These are phyloP conservation scores for Lactifluus echinatus DNA, from an alignment of 768 basidiomycete genomes.

Conservation along the genomic window DNA sequence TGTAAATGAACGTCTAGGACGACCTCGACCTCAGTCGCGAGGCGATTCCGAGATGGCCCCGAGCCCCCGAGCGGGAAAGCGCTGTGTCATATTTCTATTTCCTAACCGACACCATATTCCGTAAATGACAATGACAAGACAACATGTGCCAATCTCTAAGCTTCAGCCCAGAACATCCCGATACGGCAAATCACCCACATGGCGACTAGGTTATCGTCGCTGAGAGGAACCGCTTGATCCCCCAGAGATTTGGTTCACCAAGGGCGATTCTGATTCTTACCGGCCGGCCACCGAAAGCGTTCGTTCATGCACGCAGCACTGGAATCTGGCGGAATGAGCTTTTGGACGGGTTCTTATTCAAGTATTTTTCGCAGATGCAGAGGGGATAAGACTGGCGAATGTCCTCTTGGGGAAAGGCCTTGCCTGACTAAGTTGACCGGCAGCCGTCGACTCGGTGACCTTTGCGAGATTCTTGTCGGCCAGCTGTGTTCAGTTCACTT, in stretches of 20 bases:
- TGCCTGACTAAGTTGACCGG: not conserved
- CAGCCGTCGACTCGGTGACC: not conserved
- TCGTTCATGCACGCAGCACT: not conserved
- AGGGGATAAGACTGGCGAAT: not conserved
- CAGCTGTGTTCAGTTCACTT: too few relatives aligned
- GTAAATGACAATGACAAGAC: not conserved
- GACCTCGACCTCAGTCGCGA: not conserved
- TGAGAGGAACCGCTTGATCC: not conserved
- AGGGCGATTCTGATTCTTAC: not conserved
- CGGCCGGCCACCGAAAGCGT: not conserved
- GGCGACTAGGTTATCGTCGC: not conserved
- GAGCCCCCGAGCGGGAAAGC: not conserved
- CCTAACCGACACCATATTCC: not conserved
- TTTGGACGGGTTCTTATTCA: not conserved
- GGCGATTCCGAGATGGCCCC: not conserved
- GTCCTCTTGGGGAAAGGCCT: not conserved
- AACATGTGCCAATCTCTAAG: not conserved
- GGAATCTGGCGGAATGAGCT: not conserved
- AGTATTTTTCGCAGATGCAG: not conserved
- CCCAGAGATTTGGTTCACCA: too few relatives aligned
- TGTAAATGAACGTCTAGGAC: too few relatives aligned
- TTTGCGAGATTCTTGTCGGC: not conserved
- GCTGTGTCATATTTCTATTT: not conserved
- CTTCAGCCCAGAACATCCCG: not conserved
- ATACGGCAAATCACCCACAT: not conserved